A percentile compares a stretch with the other conserved stretches of the same genome.
Evolutionary conservation across 805 yeast species (phyloP).

Genomic region (Dipodascopsis uninucleata): DNA sequence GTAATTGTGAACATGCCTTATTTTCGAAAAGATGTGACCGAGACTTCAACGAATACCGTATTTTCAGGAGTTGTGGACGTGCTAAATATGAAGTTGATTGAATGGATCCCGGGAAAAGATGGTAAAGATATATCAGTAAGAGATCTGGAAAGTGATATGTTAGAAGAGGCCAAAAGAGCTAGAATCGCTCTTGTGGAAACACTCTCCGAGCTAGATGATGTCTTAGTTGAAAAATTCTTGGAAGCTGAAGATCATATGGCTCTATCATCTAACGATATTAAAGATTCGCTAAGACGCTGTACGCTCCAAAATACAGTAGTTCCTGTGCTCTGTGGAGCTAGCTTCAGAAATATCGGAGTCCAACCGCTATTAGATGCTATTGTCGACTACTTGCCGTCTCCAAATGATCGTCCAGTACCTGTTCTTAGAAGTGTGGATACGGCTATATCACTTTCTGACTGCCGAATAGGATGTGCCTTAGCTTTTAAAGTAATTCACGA

Average conservation of each 20-base stretch:
- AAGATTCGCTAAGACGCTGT: constrained; percentile 56
- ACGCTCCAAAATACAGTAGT: constrained; percentile 57
- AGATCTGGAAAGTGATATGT: constrained; percentile 33
- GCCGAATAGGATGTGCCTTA: constrained; percentile 50
- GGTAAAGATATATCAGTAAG: constrained; percentile 47
- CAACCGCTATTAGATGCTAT: constrained; percentile 90
- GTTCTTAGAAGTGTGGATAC: constrained; percentile 10
- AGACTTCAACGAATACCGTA: constrained; percentile 34
- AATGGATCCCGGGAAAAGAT: constrained; percentile 41
- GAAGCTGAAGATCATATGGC: constrained; percentile 63
- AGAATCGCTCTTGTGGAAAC: constrained; percentile 80
- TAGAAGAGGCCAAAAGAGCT: constrained; percentile 50
- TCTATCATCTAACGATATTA: constrained; percentile 55
- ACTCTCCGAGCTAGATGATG: constrained; percentile 77
- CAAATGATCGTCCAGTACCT: constrained; percentile 52
- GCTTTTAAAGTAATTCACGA: constrained; percentile 92
- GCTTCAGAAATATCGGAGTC: constrained; percentile 88
- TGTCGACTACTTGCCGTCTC: constrained; percentile 75
- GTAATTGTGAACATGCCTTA: constrained; percentile 76
- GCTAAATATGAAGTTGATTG: constrained; percentile 54
- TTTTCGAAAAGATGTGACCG: constrained; percentile 26
- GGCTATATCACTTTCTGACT: not conserved
- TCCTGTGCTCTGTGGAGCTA: constrained; percentile 90
- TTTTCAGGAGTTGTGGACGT: constrained; percentile 79
- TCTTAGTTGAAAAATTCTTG: constrained; percentile 68